Evolutionary conservation across 2,329 filamentous ascomycete genomes (phyloP).

Genomic region (Chaetomium sp.): DNA sequence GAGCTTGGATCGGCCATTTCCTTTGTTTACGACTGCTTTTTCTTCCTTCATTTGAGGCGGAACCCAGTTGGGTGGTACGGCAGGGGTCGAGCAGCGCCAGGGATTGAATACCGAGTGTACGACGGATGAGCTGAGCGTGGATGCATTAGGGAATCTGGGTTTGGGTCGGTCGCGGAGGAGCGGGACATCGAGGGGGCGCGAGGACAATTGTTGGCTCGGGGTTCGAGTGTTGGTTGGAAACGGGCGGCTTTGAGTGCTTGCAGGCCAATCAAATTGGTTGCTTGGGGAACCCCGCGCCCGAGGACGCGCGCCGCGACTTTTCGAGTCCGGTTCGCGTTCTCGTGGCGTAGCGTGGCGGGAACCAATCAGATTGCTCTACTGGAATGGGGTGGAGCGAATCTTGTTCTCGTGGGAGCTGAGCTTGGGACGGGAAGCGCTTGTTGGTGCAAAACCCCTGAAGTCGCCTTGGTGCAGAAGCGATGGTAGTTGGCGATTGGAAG

Average conservation of each 20-base stretch:
- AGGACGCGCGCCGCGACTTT: constrained; percentile 28
- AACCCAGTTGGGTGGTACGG: constrained; percentile 3
- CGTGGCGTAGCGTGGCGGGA: neutral
- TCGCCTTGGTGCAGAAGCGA: neutral
- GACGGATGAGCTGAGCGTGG: constrained; percentile 7
- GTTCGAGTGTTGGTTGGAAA: constrained; percentile 14
- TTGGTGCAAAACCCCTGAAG: neutral
- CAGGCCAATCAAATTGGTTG: constrained; percentile 26
- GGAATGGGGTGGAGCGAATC: constrained; percentile 3
- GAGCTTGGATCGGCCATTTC: neutral
- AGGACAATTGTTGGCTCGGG: neutral
- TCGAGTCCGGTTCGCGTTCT: constrained; percentile 27
- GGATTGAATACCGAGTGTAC: constrained; percentile 16
- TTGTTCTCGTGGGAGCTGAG: constrained; percentile 2
- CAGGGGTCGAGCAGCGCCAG: neutral
- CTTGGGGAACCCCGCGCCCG: constrained; percentile 28
- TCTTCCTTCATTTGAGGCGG: constrained; percentile 1
- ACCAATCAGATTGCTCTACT: constrained; percentile 19
- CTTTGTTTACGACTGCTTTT: constrained; percentile 19
- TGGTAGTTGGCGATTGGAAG: neutral
- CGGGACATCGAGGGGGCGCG: neutral
- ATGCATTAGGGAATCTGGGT: neutral
- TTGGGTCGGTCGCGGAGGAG: neutral
- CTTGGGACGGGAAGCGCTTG: constrained; percentile 6
- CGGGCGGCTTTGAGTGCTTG: constrained; percentile 1